Base-by-base conservation (phyloP, 345 rosid genomes). In the Limnanthes douglasii region DNA sequence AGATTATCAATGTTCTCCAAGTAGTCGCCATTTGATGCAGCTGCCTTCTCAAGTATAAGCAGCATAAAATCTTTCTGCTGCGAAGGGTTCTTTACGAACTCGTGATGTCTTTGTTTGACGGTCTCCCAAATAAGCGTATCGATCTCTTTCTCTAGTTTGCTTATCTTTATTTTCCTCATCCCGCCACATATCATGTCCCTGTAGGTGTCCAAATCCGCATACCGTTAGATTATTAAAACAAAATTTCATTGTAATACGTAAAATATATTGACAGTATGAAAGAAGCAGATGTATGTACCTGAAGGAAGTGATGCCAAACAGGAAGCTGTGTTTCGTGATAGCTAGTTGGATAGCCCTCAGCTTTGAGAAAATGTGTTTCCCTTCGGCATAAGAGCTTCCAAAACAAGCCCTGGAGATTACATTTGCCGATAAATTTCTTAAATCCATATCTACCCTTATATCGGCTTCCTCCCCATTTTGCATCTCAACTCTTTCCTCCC, bases 111-210 rank as follows among this genome's bases (percentile, higher is more conserved):
- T 24, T 68, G 69, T 23, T 79, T 55, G 10, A 79, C 83, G 5
- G 84, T 61, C 19, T 76, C 77, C 85, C 86, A 73, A 24, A 85
- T 85, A 29, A 76, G 47, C 7, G 59, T 40, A 25, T 73, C 88
- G 4, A 76, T 60, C 46, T 79, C 73, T 29, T 18, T 71, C 58
- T 79, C 88, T 28, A 85, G 27, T 25, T 42, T 66, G 12, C 49
- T 46, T 11, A 72, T 52, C 26, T 69, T 54, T 5, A 23, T 58
- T 3, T 60, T 27, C 41, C 57, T 67, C 53, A 54, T 75, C 5
- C 10, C 40, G 7, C 64, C 53, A 26, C 66, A 47, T 55, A 66
- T 47, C 15, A 61, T 50, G 44, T 45, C 54, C 32, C 65, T 41
- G 33, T 43, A 38, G n/a, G n/a, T n/a, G n/a, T n/a, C n/a, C n/a